These are phyloP conservation scores for Pythium phragmitis DNA, from an alignment of 352 stramenopile species.

Conservation along the genomic window DNA sequence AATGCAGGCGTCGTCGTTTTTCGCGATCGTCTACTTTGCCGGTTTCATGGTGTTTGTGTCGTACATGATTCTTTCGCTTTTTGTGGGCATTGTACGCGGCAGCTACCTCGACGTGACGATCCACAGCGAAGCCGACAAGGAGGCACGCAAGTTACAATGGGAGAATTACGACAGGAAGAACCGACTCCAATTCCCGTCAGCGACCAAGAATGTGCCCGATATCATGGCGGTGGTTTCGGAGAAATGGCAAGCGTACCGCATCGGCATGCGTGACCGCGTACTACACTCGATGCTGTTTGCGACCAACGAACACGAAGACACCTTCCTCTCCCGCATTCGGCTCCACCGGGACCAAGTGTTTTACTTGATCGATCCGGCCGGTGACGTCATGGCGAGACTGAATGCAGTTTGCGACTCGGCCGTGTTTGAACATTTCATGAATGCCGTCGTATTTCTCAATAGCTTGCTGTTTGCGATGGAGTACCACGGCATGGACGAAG, in stretches of 20 bases:
- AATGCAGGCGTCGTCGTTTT: slow-evolving; percentile 68
- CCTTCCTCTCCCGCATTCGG: slow-evolving; percentile 56
- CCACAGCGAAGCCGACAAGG: slow-evolving; percentile 31
- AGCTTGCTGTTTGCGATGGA: slow-evolving; percentile 74
- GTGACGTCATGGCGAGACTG: slow-evolving; percentile 50
- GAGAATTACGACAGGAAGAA: slow-evolving; percentile 50
- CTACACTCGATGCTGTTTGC: slow-evolving; percentile 58
- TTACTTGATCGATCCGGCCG: slow-evolving; percentile 54
- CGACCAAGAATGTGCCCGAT: slow-evolving; percentile 61
- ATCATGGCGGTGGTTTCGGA: slow-evolving; percentile 42
- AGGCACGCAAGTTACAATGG: slow-evolving; percentile 30
- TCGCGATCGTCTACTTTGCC: slow-evolving; percentile 81
- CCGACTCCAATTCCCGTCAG: slow-evolving; percentile 52
- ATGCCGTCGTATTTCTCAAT: slow-evolving; percentile 72
- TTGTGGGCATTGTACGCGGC: slow-evolving; percentile 79
- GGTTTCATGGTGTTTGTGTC: slow-evolving; percentile 79
- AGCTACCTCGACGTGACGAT: slow-evolving; percentile 75
- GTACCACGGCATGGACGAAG: slow-evolving; percentile 64
- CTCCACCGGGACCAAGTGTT: slow-evolving; percentile 64
- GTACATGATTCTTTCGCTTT: slow-evolving; percentile 84
- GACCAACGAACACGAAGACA: slow-evolving; percentile 45
- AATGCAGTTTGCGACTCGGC: slow-evolving; percentile 47
- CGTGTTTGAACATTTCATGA: slow-evolving; percentile 79
- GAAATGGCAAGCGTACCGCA: slow-evolving; percentile 39
- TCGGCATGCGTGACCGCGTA: slow-evolving; percentile 31